Conservation (phyloP, 2,329 filamentous ascomycete species). For the Pseudocercospora eumusae region DNA sequence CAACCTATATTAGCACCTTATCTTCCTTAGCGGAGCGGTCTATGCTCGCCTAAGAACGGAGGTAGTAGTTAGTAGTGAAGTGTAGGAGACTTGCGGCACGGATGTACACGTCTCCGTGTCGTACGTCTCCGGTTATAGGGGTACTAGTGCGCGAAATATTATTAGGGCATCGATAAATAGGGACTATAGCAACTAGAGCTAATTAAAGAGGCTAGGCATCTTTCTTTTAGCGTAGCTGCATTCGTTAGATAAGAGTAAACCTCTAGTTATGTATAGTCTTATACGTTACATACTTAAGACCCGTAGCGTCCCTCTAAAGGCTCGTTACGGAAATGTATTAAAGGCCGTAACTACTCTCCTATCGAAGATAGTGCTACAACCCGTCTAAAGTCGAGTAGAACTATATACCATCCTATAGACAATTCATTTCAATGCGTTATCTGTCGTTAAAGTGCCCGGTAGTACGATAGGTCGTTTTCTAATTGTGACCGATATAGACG, state of each 20-base stretch:
- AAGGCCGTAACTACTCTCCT: no score
- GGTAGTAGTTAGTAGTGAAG: neutral
- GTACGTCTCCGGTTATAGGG: neutral
- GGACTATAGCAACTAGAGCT: neutral
- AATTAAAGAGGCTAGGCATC: constrained; percentile 2
- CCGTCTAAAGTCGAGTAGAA: neutral
- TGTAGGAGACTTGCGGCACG: neutral
- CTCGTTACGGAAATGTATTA: no score
- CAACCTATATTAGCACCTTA: neutral
- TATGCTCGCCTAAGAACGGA: neutral
- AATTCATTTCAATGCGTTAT: neutral
- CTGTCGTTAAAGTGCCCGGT: neutral
- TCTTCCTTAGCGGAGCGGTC: neutral
- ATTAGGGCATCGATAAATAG: neutral
- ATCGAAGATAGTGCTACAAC: neutral
- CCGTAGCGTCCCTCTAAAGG: neutral
- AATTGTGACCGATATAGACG: neutral
- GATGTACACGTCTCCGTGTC: neutral
- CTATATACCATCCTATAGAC: neutral
- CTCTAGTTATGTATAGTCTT: constrained; percentile 2
- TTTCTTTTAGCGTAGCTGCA: neutral
- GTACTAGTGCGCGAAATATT: neutral
- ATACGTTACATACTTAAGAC: neutral
- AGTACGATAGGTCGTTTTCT: neutral
- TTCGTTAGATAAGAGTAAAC: neutral